Percentiles rank a stretch among this genome's conserved stretches.
Conservation (phyloP, 148 eudicot species). For the Dianthus caryophyllus region DNA sequence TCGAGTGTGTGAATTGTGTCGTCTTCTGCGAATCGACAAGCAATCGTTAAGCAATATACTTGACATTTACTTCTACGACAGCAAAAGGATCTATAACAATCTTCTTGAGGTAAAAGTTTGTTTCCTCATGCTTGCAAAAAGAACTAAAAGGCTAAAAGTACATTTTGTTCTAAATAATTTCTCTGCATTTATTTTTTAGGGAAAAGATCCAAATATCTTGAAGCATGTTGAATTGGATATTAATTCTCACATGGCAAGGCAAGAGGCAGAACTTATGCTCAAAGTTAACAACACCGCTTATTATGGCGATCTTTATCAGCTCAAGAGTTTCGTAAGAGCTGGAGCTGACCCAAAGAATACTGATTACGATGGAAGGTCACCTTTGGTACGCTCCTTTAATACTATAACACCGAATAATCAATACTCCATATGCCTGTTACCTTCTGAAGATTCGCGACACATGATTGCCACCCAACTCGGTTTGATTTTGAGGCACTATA, state of each 20-base stretch:
- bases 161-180: no score
- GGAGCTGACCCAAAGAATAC: conserved; percentile 90
- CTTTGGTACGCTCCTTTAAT: conserved; percentile 50
- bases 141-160: no score
- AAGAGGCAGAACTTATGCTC: conserved; percentile 93
- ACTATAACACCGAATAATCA: background rate
- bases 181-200: conserved; percentile 35
- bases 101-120: conserved; percentile 63
- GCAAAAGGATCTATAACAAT: conserved; percentile 61
- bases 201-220: conserved; percentile 56
- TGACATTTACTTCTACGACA: conserved; percentile 82
- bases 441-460: no score
- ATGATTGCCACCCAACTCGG: no score
- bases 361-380: conserved; percentile 87
- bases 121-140: no score
- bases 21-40: conserved; percentile 83
- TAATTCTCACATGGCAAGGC: conserved; percentile 64
- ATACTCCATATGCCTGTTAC: background rate
- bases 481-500: no score
- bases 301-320: conserved; percentile 71
- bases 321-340: conserved; percentile 60
- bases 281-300: conserved; percentile 79
- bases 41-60: conserved; percentile 74
- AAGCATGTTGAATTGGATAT: conserved; percentile 80
- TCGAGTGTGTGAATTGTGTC: conserved; percentile 76